phyloP scores from a whole-genome alignment of 129 eudicot genomes.

The Cynara cardunculus region DNA sequence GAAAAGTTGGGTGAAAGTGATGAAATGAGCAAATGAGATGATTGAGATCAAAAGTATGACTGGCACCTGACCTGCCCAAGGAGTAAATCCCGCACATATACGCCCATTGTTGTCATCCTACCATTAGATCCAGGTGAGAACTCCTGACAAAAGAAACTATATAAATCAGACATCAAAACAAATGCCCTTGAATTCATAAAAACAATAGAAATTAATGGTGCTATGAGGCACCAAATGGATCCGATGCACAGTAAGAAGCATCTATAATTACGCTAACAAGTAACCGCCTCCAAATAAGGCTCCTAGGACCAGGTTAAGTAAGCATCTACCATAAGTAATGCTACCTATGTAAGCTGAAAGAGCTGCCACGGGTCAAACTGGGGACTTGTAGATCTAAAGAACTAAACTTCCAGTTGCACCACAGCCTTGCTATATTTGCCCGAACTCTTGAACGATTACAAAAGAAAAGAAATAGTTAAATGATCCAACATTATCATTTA shows the following conservation, averaged over 20 bases:
- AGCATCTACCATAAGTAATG: slow-evolving; percentile 24
- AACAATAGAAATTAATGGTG: neutral
- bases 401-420: slow-evolving; percentile 20
- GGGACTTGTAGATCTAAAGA: slow-evolving; percentile 5
- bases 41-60: slow-evolving; percentile 10
- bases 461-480: slow-evolving; percentile 32
- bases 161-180: slow-evolving; percentile 8
- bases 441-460: slow-evolving; percentile 37
- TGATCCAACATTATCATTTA: slow-evolving; percentile 16
- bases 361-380: slow-evolving; percentile 8
- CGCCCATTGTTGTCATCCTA: slow-evolving; percentile 94
- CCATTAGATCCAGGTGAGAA: slow-evolving; percentile 95
- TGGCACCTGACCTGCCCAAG: slow-evolving; percentile 94
- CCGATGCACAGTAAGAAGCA: slow-evolving; percentile 8
- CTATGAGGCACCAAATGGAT: slow-evolving; percentile 15
- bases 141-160: slow-evolving; percentile 47
- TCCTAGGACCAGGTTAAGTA: slow-evolving; percentile 22
- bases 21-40: neutral
- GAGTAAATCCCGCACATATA: slow-evolving; percentile 84
- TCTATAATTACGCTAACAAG: slow-evolving; percentile 12
- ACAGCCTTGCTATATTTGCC: slow-evolving; percentile 29
- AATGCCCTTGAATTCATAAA: neutral
- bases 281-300: slow-evolving; percentile 16
- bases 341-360: slow-evolving; percentile 36
- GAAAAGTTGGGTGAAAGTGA: too few species aligned